phyloP scores from a whole-genome alignment of 2,329 filamentous ascomycete species.

The Phaeosphaeria sp. region DNA sequence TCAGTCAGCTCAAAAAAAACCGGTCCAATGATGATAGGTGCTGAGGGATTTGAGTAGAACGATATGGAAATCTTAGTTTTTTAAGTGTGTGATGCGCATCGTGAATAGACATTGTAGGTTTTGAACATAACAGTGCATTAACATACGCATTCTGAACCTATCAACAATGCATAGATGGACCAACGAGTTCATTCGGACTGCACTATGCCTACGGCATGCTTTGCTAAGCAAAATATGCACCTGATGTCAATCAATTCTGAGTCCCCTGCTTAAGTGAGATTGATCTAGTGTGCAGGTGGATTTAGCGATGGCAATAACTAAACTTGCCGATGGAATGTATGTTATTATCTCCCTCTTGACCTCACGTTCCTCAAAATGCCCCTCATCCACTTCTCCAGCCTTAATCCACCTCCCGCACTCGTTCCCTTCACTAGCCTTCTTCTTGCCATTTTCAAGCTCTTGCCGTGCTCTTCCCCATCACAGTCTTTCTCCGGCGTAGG shows the following conservation, averaged over 20 bases:
- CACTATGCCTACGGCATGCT: too few species aligned
- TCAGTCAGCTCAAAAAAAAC: too few species aligned
- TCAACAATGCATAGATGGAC: neutral
- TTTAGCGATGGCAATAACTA: too few species aligned
- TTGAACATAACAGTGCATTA: neutral
- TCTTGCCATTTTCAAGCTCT: neutral
- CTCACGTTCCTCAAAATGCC: neutral
- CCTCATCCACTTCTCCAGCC: neutral
- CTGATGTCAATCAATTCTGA: too few species aligned
- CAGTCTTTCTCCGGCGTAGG: neutral
- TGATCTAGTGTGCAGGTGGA: too few species aligned
- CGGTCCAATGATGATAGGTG: neutral
- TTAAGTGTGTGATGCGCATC: neutral
- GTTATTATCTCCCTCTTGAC: neutral
- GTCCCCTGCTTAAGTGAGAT: too few species aligned
- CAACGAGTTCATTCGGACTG: too few species aligned
- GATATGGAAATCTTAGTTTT: neutral
- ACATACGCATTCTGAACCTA: neutral
- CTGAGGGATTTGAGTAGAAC: neutral
- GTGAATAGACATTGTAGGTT: neutral
- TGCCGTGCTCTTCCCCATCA: neutral
- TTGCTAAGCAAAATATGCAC: too few species aligned
- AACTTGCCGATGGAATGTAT: too few species aligned
- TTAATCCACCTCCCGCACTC: too few species aligned
- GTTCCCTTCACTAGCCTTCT: neutral